Percentiles rank a stretch among this genome's conserved stretches.
phyloP scores from a whole-genome alignment of 768 basidiomycete species.

The Boletus subparvulus region DNA sequence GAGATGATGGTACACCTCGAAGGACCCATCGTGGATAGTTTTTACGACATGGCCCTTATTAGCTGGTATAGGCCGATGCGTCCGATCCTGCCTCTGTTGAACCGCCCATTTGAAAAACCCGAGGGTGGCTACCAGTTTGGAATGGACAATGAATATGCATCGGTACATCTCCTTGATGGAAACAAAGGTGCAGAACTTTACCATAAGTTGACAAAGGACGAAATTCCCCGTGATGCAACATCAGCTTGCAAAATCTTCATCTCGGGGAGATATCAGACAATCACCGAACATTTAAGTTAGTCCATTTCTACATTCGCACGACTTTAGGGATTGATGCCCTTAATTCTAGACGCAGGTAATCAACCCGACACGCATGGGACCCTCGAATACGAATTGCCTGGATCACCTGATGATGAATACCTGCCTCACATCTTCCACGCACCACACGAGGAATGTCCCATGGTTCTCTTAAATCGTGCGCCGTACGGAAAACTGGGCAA shows the following conservation, averaged over 20 bases:
- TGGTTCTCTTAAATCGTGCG: constrained; percentile 62
- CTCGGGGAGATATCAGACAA: constrained; percentile 36
- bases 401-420: constrained; percentile 47
- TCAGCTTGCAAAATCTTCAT: constrained; percentile 22
- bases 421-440: constrained; percentile 60
- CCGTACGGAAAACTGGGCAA: constrained; percentile 58
- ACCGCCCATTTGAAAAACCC: constrained; percentile 31
- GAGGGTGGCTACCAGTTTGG: constrained; percentile 39
- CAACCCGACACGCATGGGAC: constrained; percentile 35
- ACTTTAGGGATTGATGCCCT: constrained; percentile 9
- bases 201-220: constrained; percentile 16
- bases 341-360: constrained; percentile 33
- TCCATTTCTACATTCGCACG: neutral
- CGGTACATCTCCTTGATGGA: constrained; percentile 29
- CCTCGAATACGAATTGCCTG: constrained; percentile 24
- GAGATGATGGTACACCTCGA: constrained; percentile 72
- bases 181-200: constrained; percentile 26
- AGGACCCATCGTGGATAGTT: constrained; percentile 64
- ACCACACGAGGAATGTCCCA: constrained; percentile 58
- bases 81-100: constrained; percentile 45
- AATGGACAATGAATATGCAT: constrained; percentile 34
- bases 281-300: constrained; percentile 42
- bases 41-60: constrained; percentile 69
- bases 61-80: constrained; percentile 53
- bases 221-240: constrained; percentile 5